Percentiles rank a stretch among this genome's conserved stretches.
Evolutionary conservation across 345 rosid genomes (phyloP).

Genomic region (Corchorus olitorius): DNA sequence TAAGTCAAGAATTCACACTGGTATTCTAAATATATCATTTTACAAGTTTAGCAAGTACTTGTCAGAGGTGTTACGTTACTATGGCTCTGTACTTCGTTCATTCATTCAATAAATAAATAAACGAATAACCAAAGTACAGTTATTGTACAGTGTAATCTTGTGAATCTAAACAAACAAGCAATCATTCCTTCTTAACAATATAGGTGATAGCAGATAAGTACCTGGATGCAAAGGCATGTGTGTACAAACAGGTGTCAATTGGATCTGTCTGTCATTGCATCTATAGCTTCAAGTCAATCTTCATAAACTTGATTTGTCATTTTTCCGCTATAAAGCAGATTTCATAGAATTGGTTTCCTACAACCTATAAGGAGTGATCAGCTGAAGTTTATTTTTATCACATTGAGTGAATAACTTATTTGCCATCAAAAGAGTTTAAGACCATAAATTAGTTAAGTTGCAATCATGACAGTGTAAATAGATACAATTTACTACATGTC

Average conservation of each 20-base stretch:
- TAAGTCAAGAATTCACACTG: neutral
- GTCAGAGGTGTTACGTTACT: neutral
- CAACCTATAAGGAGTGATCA: neutral
- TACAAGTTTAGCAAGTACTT: neutral
- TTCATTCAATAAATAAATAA: neutral
- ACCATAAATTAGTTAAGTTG: neutral
- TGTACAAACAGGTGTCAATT: neutral
- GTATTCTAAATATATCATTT: neutral
- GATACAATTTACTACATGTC: neutral
- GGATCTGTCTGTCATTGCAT: neutral
- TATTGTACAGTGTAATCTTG: neutral
- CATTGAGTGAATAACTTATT: neutral
- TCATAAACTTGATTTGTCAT: neutral
- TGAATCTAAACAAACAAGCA: neutral
- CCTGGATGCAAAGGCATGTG: neutral
- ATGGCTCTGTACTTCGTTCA: constrained; percentile 2
- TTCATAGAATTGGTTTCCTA: neutral
- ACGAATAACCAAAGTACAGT: neutral
- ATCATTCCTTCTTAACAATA: neutral
- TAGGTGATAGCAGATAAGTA: neutral
- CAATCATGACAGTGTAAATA: neutral
- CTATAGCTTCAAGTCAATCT: neutral
- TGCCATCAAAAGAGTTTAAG: neutral
- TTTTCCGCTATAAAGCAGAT: neutral
- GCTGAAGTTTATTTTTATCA: neutral